Percentiles rank a stretch among this genome's conserved stretches.
phyloP scores from a whole-genome alignment of 768 basidiomycete species.

The Podaxis sp. region DNA sequence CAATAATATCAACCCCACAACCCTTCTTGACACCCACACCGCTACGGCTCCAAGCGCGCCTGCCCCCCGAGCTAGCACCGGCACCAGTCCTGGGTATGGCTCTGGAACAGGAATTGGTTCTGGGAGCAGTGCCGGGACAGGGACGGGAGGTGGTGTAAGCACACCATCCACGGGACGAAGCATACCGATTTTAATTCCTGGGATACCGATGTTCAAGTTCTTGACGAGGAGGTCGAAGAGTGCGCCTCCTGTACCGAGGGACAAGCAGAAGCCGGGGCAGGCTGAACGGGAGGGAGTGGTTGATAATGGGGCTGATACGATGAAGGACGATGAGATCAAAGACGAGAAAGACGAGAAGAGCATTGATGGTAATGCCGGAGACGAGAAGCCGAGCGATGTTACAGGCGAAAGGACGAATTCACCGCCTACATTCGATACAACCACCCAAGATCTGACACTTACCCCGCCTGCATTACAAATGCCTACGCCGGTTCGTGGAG shows the following conservation, averaged over 20 bases:
- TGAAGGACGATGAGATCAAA: neutral
- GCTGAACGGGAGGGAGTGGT: neutral
- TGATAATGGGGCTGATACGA: constrained; percentile 5
- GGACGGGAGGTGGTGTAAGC: constrained; percentile 1
- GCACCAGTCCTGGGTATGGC: neutral
- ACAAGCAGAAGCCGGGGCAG: constrained; percentile 23
- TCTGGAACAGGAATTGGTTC: neutral
- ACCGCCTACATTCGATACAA: too few species aligned
- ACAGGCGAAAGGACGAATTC: constrained; percentile 1
- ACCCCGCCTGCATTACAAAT: neutral
- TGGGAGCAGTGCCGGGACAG: too few species aligned
- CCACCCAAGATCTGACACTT: neutral
- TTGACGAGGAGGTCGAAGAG: constrained; percentile 47
- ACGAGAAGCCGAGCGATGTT: constrained; percentile 22
- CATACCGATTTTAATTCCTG: constrained; percentile 22
- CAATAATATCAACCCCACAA: neutral
- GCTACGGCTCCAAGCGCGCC: neutral
- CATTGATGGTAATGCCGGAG: constrained; percentile 13
- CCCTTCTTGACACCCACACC: neutral
- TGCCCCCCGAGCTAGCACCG: neutral
- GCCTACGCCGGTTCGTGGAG: constrained; percentile 14
- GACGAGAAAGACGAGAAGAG: constrained; percentile 7
- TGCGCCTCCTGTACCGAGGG: constrained; percentile 56
- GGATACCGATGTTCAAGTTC: constrained; percentile 28
- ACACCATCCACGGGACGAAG: constrained; percentile 12